Evolutionary conservation across 208 protist species (phyloP), one percentile per base, ranked within the genome.

Genomic region (Leishmania tropica): DNA sequence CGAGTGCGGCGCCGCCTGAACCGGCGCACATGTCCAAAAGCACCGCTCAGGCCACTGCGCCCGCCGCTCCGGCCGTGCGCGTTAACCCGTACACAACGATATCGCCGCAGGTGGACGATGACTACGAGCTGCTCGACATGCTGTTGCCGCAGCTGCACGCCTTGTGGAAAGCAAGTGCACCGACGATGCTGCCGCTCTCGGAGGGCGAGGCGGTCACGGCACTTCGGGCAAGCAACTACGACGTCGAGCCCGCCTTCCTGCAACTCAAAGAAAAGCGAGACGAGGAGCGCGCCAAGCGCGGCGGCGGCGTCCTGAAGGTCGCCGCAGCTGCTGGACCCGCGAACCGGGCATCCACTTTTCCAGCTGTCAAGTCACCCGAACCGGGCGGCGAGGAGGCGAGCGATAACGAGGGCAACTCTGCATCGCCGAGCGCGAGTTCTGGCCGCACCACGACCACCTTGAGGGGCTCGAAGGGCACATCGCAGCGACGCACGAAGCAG

Each of bases 191-290:
- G 47, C 84, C 90, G 15, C 75, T 92, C 65, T 79, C 81, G 10
- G 88, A 90, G 78, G 75, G 48, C 3, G 87, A 89, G 58, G 86
- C 85, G 21, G 88, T 94, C 24, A 76, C 84, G 51, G 88, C 92
- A 31, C 81, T 96, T 62, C 91, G 93, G 28, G 78, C 80, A 1
- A 78, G 78, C 85, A 89, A 96, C 67, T 96, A 96, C 83, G 88
- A 93, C 62, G 48, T 92, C 8, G 80, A 80, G 0, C 79, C 79
- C n/a, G 80, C 87, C 1, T 67, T 89, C 17, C 42, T 85, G 17
- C 73, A 75, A 56, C 75, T 90, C 48, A 68, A 89, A 75, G 83
- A 67, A 42, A 84, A 87, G 77, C 73, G 81, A 21, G 81, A 86
- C 35, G 86, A 81, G 45, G 79, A 84, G 71, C 79, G 88, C 73